Percentiles rank a stretch among this genome's conserved stretches.
phyloP scores from a whole-genome alignment of 495 filamentous ascomycete genomes.

The Penicillium silybi region DNA sequence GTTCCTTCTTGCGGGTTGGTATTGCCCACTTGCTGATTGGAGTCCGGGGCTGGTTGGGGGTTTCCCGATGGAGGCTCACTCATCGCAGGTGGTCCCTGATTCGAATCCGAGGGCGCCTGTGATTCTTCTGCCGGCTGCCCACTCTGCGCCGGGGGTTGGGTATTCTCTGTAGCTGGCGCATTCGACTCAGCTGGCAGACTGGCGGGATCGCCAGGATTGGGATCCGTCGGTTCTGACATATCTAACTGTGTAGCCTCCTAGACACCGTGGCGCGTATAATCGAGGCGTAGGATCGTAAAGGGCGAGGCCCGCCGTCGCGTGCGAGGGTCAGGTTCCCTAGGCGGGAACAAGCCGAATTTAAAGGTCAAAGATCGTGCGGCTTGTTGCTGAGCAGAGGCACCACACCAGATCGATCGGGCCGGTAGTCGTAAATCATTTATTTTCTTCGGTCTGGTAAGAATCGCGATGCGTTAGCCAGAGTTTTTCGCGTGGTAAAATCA shows the following conservation, averaged over 20 bases:
- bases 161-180: slow-evolving; percentile 17
- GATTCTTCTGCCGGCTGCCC: slow-evolving; percentile 8
- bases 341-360: slow-evolving; percentile 6
- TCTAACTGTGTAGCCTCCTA: slow-evolving; percentile 8
- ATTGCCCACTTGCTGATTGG: not conserved
- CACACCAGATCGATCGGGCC: slow-evolving; percentile 24
- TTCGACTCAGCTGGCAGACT: slow-evolving; percentile 21
- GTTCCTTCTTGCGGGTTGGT: not conserved
- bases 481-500: not conserved
- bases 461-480: slow-evolving; percentile 11
- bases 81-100: not conserved
- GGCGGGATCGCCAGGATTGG: slow-evolving; percentile 27
- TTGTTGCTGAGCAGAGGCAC: slow-evolving; percentile 23
- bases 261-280: not conserved
- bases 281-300: not conserved
- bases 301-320: not conserved
- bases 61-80: slow-evolving; percentile 1
- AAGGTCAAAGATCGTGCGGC: slow-evolving; percentile 24
- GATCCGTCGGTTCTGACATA: slow-evolving; percentile 38
- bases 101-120: slow-evolving; percentile 1
- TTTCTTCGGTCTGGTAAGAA: slow-evolving; percentile 12
- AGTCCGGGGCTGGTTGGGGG: slow-evolving; percentile 3
- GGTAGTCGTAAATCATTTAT: slow-evolving; percentile 30
- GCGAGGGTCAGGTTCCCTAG: not conserved
- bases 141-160: slow-evolving; percentile 2